Percentiles rank a stretch among this genome's conserved stretches.
Conservation (phyloP, 2,329 filamentous ascomycete species). For the Aureobasidium sp. region DNA sequence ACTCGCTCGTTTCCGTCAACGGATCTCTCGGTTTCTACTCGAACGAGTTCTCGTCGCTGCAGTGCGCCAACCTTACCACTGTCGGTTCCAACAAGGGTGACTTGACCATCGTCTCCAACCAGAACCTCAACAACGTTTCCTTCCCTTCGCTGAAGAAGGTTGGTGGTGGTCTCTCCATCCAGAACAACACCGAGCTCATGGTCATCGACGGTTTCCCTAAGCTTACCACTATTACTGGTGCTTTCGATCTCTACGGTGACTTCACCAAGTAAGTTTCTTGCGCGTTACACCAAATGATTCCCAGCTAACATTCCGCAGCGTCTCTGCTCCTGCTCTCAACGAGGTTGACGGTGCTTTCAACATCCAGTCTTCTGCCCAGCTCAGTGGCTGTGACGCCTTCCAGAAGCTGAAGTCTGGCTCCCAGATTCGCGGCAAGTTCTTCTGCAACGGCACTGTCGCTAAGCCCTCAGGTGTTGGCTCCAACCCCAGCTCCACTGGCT, state of each 20-base stretch:
- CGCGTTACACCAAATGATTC: not conserved
- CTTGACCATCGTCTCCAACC: conserved; percentile 51
- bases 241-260: conserved; percentile 75
- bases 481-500: conserved; percentile 29
- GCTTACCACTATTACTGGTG: conserved; percentile 65
- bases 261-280: conserved; percentile 63
- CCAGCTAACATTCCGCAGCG: conserved; percentile 44
- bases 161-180: conserved; percentile 72
- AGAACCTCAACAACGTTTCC: conserved; percentile 60
- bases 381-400: conserved; percentile 37
- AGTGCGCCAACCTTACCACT: conserved; percentile 61
- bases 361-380: conserved; percentile 38
- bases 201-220: conserved; percentile 58
- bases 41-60: conserved; percentile 59
- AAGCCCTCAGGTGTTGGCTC: conserved; percentile 31
- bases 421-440: conserved; percentile 36
- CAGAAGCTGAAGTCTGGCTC: conserved; percentile 31
- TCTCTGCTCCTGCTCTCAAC: conserved; percentile 53
- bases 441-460: conserved; percentile 33
- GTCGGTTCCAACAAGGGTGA: conserved; percentile 47
- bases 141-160: conserved; percentile 61
- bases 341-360: conserved; percentile 44
- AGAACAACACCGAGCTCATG: conserved; percentile 75
- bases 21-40: conserved; percentile 77
- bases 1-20: conserved; percentile 64